Conservation (phyloP, 345 rosid species). For the Arabidopsis suecica region DNA sequence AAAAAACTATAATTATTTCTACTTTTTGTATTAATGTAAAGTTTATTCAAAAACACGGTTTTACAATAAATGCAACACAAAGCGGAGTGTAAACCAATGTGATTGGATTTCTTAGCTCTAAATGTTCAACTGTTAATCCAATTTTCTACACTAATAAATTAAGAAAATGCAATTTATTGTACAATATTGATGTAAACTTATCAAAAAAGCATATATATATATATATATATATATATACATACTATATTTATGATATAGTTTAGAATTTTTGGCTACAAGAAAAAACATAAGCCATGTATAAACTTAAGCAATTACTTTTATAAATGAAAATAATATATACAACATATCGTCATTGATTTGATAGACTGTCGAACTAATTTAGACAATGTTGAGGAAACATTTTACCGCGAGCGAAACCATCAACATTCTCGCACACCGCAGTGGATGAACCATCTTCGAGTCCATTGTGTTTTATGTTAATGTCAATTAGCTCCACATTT, state of each 20-base stretch:
- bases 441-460: constrained; percentile 12
- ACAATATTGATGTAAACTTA: background rate
- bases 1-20: too few species aligned
- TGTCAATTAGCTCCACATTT: constrained; percentile 41
- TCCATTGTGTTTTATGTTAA: constrained; percentile 21
- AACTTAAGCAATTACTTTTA: background rate
- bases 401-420: constrained; percentile 23
- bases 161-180: background rate
- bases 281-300: background rate
- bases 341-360: background rate
- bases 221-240: background rate
- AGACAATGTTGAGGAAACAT: constrained; percentile 30
- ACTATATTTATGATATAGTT: background rate
- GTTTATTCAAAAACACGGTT: too few species aligned
- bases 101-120: background rate
- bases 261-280: background rate
- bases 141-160: background rate
- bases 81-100: background rate
- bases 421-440: constrained; percentile 38
- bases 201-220: background rate
- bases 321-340: background rate
- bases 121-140: background rate
- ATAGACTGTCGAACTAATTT: background rate
- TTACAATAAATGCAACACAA: too few species aligned
- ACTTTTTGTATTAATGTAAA: too few species aligned